These are phyloP conservation scores for Elongisporangium anandrum DNA, from an alignment of 352 stramenopile genomes.

Conservation along the genomic window DNA sequence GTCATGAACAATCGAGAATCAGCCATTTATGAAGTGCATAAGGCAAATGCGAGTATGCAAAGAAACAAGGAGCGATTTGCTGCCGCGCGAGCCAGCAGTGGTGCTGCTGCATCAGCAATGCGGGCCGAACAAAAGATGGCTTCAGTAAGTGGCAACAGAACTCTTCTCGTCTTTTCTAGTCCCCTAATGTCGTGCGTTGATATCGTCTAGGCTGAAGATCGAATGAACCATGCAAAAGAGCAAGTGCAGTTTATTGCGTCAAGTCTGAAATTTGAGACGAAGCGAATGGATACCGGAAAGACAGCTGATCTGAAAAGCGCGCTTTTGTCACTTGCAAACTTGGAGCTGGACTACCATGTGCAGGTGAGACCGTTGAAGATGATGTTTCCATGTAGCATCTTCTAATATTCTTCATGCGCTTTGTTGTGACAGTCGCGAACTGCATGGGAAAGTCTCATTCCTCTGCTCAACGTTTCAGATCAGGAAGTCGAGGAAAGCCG, in stretches of 20 bases:
- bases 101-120: conserved; percentile 81
- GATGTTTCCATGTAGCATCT: conserved; percentile 3
- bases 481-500: conserved; percentile 57
- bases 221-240: conserved; percentile 83
- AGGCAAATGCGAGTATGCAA: conserved; percentile 88
- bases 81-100: conserved; percentile 77
- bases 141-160: conserved; percentile 29
- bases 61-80: conserved; percentile 87
- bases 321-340: conserved; percentile 68
- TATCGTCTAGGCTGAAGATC: conserved; percentile 57
- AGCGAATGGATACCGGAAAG: conserved; percentile 78
- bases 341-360: conserved; percentile 78
- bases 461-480: conserved; percentile 51
- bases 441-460: conserved; percentile 70
- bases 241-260: conserved; percentile 87
- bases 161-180: no score
- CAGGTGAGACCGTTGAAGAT: conserved; percentile 31
- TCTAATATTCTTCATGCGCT: neutral
- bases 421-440: conserved; percentile 39
- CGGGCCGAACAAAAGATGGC: conserved; percentile 86
- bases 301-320: conserved; percentile 75
- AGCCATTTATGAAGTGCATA: conserved; percentile 81
- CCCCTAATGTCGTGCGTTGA: neutral
- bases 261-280: conserved; percentile 82
- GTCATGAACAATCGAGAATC: conserved; percentile 86